phyloP scores from a whole-genome alignment of 352 stramenopile species.

The Chrysophaeum taylorii region DNA sequence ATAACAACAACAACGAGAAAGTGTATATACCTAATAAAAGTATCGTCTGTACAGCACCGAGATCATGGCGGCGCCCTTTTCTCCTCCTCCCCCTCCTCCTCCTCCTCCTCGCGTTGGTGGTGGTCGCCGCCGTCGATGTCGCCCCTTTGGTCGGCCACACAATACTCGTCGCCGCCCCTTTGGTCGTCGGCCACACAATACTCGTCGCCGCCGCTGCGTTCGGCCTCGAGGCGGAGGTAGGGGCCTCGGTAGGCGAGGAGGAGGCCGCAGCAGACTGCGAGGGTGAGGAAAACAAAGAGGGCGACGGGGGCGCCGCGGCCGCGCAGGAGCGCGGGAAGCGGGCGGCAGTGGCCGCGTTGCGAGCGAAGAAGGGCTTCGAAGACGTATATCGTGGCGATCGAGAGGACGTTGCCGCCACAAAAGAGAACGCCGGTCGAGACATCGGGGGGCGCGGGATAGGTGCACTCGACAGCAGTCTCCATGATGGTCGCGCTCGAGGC shows the following conservation, averaged over 20 bases:
- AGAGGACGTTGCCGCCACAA: slow-evolving; percentile 15
- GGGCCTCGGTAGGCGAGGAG: background rate
- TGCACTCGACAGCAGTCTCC: slow-evolving; percentile 26
- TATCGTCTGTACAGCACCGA: no score
- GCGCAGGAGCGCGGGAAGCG: background rate
- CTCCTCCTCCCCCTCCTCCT: no score
- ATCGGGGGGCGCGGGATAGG: slow-evolving; percentile 16
- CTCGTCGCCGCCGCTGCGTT: background rate
- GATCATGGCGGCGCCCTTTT: no score
- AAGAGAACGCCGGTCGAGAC: slow-evolving; percentile 20
- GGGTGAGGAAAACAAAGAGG: background rate
- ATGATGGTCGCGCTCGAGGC: slow-evolving; percentile 14
- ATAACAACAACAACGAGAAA: no score
- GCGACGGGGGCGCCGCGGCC: background rate
- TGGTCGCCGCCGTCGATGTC: no score
- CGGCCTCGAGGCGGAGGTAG: background rate
- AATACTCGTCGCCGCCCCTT: no score
- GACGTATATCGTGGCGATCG: slow-evolving; percentile 9
- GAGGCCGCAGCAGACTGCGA: background rate
- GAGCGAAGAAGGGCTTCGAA: background rate
- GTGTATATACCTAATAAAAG: no score
- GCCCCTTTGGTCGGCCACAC: no score
- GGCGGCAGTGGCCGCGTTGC: background rate
- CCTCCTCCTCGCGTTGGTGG: no score
- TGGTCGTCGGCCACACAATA: no score